Evolutionary conservation across 306 rosid species (phyloP).

Genomic region (Lathyrus oleraceus): DNA sequence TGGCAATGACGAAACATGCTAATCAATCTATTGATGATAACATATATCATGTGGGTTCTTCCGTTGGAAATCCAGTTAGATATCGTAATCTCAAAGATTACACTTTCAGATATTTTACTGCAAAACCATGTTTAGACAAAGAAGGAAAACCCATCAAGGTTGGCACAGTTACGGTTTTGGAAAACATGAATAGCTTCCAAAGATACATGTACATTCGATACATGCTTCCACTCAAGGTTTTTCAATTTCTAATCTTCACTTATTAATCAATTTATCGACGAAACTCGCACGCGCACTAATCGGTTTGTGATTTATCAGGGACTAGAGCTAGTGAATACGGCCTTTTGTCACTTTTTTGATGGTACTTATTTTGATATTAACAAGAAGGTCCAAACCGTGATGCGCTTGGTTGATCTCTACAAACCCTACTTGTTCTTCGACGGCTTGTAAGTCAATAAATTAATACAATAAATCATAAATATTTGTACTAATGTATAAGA

Average conservation of each 20-base stretch:
- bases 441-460: slow-evolving; percentile 54
- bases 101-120: slow-evolving; percentile 49
- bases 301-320: slow-evolving; percentile 43
- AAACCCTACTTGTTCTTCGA: slow-evolving; percentile 72
- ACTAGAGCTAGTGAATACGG: slow-evolving; percentile 53
- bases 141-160: slow-evolving; percentile 63
- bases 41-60: slow-evolving; percentile 74
- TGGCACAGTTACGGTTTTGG: slow-evolving; percentile 41
- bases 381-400: slow-evolving; percentile 56
- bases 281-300: not conserved
- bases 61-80: slow-evolving; percentile 50
- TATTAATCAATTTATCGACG: not conserved
- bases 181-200: slow-evolving; percentile 54
- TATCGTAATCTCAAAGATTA: slow-evolving; percentile 39
- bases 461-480: too few species aligned
- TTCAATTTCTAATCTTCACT: not conserved
- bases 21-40: slow-evolving; percentile 35
- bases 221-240: slow-evolving; percentile 61
- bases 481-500: too few species aligned
- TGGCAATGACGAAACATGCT: slow-evolving; percentile 54
- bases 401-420: slow-evolving; percentile 71
- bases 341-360: slow-evolving; percentile 59
- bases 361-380: slow-evolving; percentile 41
- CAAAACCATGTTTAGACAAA: slow-evolving; percentile 59
- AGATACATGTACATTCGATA: slow-evolving; percentile 70